These are phyloP conservation scores for Leptosphaerulina australis DNA, from an alignment of 2,329 filamentous ascomycete species.

Conservation along the genomic window DNA sequence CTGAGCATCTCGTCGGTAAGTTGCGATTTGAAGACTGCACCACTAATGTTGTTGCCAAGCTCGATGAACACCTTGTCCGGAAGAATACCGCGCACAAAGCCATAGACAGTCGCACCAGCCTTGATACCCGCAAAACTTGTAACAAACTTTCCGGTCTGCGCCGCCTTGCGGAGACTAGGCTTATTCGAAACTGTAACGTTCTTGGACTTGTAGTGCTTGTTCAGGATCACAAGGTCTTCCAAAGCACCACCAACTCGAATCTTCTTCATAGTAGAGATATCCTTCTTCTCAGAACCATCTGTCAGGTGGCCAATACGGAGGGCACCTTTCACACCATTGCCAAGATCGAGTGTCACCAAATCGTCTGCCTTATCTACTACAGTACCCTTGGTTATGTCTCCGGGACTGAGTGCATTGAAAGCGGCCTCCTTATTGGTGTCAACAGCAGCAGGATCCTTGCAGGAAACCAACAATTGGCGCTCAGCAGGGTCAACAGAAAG, in stretches of 20 bases:
- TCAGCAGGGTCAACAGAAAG: constrained; percentile 75
- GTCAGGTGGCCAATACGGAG: constrained; percentile 79
- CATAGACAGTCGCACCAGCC: constrained; percentile 70
- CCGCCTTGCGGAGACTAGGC: constrained; percentile 77
- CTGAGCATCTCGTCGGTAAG: constrained; percentile 72
- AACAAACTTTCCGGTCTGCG: constrained; percentile 74
- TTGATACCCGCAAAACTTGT: constrained; percentile 72
- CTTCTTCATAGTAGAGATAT: constrained; percentile 75
- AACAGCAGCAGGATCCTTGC: constrained; percentile 84
- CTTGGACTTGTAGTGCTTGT: constrained; percentile 79
- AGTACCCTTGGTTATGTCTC: constrained; percentile 75
- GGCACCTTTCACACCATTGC: constrained; percentile 75
- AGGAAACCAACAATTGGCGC: constrained; percentile 81
- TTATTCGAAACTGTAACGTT: constrained; percentile 82
- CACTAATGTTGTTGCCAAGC: constrained; percentile 78
- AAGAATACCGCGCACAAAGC: constrained; percentile 86
- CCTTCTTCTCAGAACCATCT: constrained; percentile 83
- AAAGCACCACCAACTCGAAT: constrained; percentile 84
- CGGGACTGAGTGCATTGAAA: constrained; percentile 74
- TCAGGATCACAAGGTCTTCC: constrained; percentile 81
- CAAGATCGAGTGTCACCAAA: constrained; percentile 71
- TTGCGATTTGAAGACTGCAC: constrained; percentile 78
- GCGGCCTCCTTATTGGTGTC: constrained; percentile 76
- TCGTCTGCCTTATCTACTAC: constrained; percentile 58
- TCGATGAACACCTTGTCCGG: constrained; percentile 84